Evolutionary conservation across 768 basidiomycete genomes (phyloP).

Genomic region (Tylopilus sp.): DNA sequence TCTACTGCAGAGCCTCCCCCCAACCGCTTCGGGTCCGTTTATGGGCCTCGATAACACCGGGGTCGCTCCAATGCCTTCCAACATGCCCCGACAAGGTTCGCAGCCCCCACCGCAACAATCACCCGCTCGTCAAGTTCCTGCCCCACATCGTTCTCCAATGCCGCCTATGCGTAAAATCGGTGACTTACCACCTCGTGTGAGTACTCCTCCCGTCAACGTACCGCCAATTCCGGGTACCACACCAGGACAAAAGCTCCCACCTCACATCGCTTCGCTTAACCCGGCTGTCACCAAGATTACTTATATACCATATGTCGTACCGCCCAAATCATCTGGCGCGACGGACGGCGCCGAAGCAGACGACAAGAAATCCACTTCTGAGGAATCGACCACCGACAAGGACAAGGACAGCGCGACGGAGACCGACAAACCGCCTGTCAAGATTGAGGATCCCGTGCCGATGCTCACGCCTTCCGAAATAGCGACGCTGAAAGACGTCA

Average conservation of each 20-base stretch:
- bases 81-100: conserved; percentile 18
- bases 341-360: conserved; percentile 18
- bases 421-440: conserved; percentile 7
- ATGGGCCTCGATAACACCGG: conserved; percentile 20
- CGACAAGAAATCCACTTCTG: conserved; percentile 21
- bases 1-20: conserved; percentile 23
- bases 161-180: conserved; percentile 18
- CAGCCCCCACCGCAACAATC: conserved; percentile 30
- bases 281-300: conserved; percentile 31
- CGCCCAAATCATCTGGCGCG: conserved; percentile 16
- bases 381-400: conserved; percentile 6
- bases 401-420: conserved; percentile 22
- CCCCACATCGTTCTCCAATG: conserved; percentile 22
- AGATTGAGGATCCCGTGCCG: conserved; percentile 23
- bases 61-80: conserved; percentile 8
- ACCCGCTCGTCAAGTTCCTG: conserved; percentile 17
- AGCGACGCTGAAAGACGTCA: conserved; percentile 31
- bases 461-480: conserved; percentile 34
- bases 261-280: conserved; percentile 31
- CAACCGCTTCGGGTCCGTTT: conserved; percentile 18
- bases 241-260: conserved; percentile 30
- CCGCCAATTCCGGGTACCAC: conserved; percentile 26
- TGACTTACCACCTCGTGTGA: conserved; percentile 14
- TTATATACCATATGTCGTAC: conserved; percentile 24
- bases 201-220: conserved; percentile 15